Evolutionary conservation across 768 basidiomycete genomes (phyloP).

Genomic region (Arthromyces matolae): DNA sequence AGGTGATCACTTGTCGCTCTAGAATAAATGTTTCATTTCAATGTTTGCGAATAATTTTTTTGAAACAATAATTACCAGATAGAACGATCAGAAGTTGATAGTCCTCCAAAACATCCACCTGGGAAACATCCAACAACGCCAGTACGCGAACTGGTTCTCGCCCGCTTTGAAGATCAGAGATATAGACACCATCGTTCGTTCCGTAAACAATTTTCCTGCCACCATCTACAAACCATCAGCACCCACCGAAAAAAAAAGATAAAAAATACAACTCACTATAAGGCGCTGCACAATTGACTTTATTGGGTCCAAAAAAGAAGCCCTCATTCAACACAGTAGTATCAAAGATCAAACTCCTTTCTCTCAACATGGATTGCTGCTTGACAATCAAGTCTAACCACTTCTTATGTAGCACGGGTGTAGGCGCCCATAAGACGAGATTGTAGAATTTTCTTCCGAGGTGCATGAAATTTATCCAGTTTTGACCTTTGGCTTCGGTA

Average conservation of each 20-base stretch:
- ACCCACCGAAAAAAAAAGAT: constrained; percentile 5
- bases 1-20: constrained; percentile 96
- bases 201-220: constrained; percentile 90
- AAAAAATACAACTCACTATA: constrained; percentile 59
- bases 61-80: too few relatives aligned
- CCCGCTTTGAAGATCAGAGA: constrained; percentile 76
- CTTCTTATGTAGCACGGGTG: constrained; percentile 81
- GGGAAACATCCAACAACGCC: constrained; percentile 82
- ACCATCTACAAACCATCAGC: constrained; percentile 46
- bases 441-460: constrained; percentile 91
- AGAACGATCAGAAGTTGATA: constrained; percentile 95
- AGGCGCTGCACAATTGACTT: constrained; percentile 89
- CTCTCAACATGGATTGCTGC: constrained; percentile 82
- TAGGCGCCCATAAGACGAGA: constrained; percentile 87
- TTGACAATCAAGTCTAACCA: constrained; percentile 92
- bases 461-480: constrained; percentile 90
- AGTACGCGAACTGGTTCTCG: constrained; percentile 89
- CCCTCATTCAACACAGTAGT: constrained; percentile 80
- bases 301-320: constrained; percentile 81
- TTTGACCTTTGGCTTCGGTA: constrained; percentile 74
- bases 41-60: too few relatives aligned
- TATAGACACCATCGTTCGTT: constrained; percentile 96
- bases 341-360: constrained; percentile 84
- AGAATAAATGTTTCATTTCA: constrained; percentile 11
- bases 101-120: constrained; percentile 95